Evolutionary conservation across 1,139 yeast species (phyloP).

Genomic region (Scheffersomyces insectosa): DNA sequence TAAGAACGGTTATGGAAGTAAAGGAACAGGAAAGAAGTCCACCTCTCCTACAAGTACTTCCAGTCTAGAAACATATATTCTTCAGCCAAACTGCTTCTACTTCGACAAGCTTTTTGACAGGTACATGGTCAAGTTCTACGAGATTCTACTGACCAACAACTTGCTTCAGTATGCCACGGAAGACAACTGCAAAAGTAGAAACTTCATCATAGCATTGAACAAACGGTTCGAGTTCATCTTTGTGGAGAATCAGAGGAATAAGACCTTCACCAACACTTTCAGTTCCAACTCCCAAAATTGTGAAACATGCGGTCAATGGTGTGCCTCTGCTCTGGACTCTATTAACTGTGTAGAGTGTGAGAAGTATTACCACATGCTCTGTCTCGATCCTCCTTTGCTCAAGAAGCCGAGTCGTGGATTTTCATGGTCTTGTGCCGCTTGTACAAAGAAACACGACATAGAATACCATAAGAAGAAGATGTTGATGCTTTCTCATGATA

Average conservation of each 20-base stretch:
- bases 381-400: conserved; percentile 82
- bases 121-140: conserved; percentile 82
- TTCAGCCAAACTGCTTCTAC: conserved; percentile 71
- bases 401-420: conserved; percentile 86
- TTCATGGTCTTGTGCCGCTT: conserved; percentile 89
- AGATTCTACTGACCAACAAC: conserved; percentile 47
- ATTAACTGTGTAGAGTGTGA: conserved; percentile 83
- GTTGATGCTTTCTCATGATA: conserved; percentile 46
- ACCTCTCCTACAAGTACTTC: conserved; percentile 15
- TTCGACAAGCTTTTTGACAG: conserved; percentile 86
- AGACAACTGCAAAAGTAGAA: conserved; percentile 53
- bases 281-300: conserved; percentile 57
- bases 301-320: conserved; percentile 81
- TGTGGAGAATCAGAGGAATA: conserved; percentile 70
- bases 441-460: conserved; percentile 54
- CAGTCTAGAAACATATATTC: conserved; percentile 50
- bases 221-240: conserved; percentile 74
- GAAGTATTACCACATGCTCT: conserved; percentile 71
- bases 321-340: conserved; percentile 63
- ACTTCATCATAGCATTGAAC: conserved; percentile 61
- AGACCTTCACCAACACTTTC: conserved; percentile 63
- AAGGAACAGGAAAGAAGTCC: conserved; percentile 14
- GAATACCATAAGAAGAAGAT: conserved; percentile 36
- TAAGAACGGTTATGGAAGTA: background rate
- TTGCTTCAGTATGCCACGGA: conserved; percentile 56